These are phyloP conservation scores for Crithidia fasciculata DNA, from an alignment of 208 protist species.

Conservation along the genomic window DNA sequence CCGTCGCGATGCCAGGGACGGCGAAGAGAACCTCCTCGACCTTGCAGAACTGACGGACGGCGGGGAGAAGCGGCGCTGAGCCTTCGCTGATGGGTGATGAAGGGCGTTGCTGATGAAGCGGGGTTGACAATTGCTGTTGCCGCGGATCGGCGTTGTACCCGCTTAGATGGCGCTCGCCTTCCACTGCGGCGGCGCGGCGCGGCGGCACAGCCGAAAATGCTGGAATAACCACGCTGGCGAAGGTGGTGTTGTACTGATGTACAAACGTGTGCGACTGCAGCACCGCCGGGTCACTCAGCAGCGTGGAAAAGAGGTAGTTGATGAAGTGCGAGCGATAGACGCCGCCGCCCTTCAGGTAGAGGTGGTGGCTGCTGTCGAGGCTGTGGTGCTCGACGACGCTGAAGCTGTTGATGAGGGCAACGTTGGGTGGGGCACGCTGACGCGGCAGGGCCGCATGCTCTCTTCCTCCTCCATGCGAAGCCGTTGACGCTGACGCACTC, in stretches of 20 bases:
- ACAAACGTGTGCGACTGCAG: constrained; percentile 61
- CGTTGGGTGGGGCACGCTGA: constrained; percentile 48
- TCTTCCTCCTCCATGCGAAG: background rate
- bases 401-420: constrained; percentile 87
- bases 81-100: no score
- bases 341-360: constrained; percentile 74
- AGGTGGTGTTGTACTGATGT: constrained; percentile 76
- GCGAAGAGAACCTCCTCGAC: constrained; percentile 91
- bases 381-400: constrained; percentile 87
- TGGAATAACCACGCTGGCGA: constrained; percentile 66
- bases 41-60: constrained; percentile 73
- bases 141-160: constrained; percentile 3
- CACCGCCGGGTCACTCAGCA: constrained; percentile 49
- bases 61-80: constrained; percentile 31
- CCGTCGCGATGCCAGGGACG: constrained; percentile 85
- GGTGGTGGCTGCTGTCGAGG: constrained; percentile 75
- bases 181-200: background rate
- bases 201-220: constrained; percentile 30
- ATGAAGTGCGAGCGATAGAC: constrained; percentile 87
- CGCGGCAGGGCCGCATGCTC: constrained; percentile 15
- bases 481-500: background rate
- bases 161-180: no score
- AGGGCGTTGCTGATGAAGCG: no score
- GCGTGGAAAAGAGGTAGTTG: constrained; percentile 66
- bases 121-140: background rate